These are phyloP conservation scores for Amanita pseudoporphyria DNA, from an alignment of 768 basidiomycete genomes.

Conservation along the genomic window DNA sequence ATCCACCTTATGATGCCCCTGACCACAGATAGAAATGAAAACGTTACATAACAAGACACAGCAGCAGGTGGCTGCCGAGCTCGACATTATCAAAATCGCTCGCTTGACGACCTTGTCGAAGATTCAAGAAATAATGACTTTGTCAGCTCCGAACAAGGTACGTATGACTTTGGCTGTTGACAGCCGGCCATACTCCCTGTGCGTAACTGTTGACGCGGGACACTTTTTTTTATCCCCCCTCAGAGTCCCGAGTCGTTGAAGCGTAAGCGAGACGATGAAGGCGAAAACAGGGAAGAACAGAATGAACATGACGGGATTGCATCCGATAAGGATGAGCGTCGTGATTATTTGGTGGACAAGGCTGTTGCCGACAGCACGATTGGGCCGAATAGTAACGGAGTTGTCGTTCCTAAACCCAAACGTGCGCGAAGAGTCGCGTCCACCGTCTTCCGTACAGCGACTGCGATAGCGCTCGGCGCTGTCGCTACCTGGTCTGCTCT, in stretches of 20 bases:
- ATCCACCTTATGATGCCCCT: background rate
- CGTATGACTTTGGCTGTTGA: background rate
- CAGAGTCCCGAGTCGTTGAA: constrained; percentile 35
- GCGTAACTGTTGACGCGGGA: constrained; percentile 6
- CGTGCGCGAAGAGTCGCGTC: constrained; percentile 35
- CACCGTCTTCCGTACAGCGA: constrained; percentile 46
- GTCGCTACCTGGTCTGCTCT: constrained; percentile 67
- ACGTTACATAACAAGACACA: constrained; percentile 31
- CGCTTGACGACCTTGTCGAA: constrained; percentile 13
- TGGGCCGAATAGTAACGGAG: constrained; percentile 8
- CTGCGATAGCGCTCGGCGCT: constrained; percentile 57
- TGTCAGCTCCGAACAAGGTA: background rate
- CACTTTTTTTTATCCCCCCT: constrained; percentile 13
- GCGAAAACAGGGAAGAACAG: constrained; percentile 12
- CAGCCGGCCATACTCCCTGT: constrained; percentile 16
- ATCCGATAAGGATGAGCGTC: no score
- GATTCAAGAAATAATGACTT: background rate
- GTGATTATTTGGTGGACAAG: constrained; percentile 7
- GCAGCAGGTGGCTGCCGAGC: constrained; percentile 35
- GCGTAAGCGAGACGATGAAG: constrained; percentile 49
- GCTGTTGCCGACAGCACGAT: background rate
- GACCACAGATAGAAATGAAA: constrained; percentile 31
- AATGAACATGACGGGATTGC: background rate
- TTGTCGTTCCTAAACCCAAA: constrained; percentile 25
- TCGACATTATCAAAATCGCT: constrained; percentile 32